A percentile compares a stretch with the other conserved stretches of the same genome.
These are phyloP conservation scores for Phytophthora chlamydospora DNA, from an alignment of 352 stramenopile genomes.

Conservation along the genomic window DNA sequence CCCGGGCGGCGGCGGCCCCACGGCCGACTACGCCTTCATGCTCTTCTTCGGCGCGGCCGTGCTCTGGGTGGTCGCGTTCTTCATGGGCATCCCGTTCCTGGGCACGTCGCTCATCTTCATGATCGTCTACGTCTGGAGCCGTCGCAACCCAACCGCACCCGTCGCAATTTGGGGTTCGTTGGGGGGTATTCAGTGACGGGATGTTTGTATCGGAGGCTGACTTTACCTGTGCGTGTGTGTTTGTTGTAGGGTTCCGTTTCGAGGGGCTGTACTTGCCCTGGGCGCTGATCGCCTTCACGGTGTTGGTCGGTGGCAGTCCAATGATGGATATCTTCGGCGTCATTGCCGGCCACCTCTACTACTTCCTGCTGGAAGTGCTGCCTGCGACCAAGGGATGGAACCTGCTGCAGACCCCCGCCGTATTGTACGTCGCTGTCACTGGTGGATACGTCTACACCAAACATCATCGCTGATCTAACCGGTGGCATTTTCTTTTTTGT, in stretches of 20 bases:
- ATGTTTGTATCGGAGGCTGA: not conserved
- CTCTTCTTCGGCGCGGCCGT: constrained; percentile 82
- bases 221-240: not conserved
- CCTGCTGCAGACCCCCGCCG: constrained; percentile 76
- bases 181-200: not conserved
- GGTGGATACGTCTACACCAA: too few species aligned
- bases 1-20: constrained; percentile 74
- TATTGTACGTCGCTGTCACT: constrained; percentile 69
- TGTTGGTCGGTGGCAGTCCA: constrained; percentile 85
- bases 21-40: constrained; percentile 91
- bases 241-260: constrained; percentile 76
- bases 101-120: constrained; percentile 90
- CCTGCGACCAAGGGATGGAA: constrained; percentile 87
- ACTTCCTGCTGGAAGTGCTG: constrained; percentile 90
- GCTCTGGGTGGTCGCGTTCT: constrained; percentile 84
- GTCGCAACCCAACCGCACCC: constrained; percentile 79
- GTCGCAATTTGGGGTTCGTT: constrained; percentile 83
- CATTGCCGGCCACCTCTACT: constrained; percentile 89
- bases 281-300: constrained; percentile 89
- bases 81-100: constrained; percentile 86
- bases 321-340: constrained; percentile 90
- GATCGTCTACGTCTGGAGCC: constrained; percentile 93
- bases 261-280: constrained; percentile 89
- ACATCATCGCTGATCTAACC: constrained; percentile 8
- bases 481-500: not conserved